These are phyloP conservation scores for Theileria parva DNA, from an alignment of 169 alveolate species.

Conservation along the genomic window DNA sequence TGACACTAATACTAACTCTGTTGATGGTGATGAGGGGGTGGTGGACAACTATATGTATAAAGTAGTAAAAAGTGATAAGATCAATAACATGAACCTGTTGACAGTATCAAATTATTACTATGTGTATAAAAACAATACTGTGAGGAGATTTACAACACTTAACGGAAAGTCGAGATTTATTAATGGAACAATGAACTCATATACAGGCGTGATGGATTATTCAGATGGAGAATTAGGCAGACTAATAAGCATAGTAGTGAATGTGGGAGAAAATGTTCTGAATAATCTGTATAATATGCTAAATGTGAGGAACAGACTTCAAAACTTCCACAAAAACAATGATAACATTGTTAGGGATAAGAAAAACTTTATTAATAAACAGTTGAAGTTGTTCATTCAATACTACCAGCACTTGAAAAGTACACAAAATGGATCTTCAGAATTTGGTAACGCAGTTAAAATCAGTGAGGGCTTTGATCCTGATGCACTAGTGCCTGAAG, in stretches of 20 bases:
- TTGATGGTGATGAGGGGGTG: background rate
- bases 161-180: background rate
- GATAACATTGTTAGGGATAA: slow-evolving; percentile 5
- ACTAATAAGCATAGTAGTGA: slow-evolving; percentile 35
- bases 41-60: background rate
- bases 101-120: background rate
- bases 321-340: slow-evolving; percentile 32
- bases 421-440: background rate
- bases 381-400: background rate
- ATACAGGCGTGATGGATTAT: background rate
- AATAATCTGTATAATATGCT: slow-evolving; percentile 21
- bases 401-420: background rate
- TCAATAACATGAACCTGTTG: slow-evolving; percentile 4
- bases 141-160: background rate
- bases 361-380: background rate
- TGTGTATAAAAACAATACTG: background rate
- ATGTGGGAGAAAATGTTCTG: slow-evolving; percentile 12
- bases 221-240: slow-evolving; percentile 18
- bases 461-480: background rate
- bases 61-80: background rate
- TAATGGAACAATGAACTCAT: background rate
- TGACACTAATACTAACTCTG: background rate
- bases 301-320: slow-evolving; percentile 41
- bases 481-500: slow-evolving; percentile 10
- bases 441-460: background rate